Evolutionary conservation across 441 rosid species (phyloP), one percentile per base, ranked within the genome.

Genomic region (Erysimum cheiri): DNA sequence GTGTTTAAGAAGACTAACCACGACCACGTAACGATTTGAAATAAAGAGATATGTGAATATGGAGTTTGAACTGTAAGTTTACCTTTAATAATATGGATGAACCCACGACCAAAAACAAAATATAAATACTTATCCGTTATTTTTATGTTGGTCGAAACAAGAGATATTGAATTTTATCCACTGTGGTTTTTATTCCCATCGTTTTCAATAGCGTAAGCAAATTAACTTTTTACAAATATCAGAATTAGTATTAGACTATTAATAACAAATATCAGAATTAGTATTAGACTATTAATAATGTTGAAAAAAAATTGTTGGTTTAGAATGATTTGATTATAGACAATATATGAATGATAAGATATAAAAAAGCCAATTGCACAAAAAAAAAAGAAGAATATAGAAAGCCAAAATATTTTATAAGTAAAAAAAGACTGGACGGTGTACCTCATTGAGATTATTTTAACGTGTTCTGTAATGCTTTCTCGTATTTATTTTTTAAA

Each of bases 351-450:
- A 55, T 53, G 39, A 36, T 26, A 47, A 35, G 40, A 33, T 50
- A 49, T 13, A 41, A 8, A n/a, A 14, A 55, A n/a, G n/a, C 3
- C 37, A 63, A 36, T 22, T 22, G 24, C 24, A 22, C 24, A 22
- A 22, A 22, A 22, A 0, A 22, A 2, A 22, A 22, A 1, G 12
- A 19, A n/a, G n/a, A n/a, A n/a, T 26, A 9, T 24, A 47, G 5
- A 58, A 59, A 13, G 19, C 3, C 37, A 63, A 36, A 22, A 54
- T 72, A 47, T 47, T 57, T 17, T n/a, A 58, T 32, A 33, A 66
- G 35, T 59, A 41, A 58, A 71, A 8, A 7, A 32, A 50, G 22
- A 67, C 26, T 35, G 69, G 47, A 43, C 35, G 69, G 78, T 74
- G 29, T 41, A 74, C 59, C 78, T 68, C 69, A 13, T 37, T 13